Base-by-base conservation (phyloP, 2,329 filamentous ascomycete genomes). In the Orbilia javanica region DNA sequence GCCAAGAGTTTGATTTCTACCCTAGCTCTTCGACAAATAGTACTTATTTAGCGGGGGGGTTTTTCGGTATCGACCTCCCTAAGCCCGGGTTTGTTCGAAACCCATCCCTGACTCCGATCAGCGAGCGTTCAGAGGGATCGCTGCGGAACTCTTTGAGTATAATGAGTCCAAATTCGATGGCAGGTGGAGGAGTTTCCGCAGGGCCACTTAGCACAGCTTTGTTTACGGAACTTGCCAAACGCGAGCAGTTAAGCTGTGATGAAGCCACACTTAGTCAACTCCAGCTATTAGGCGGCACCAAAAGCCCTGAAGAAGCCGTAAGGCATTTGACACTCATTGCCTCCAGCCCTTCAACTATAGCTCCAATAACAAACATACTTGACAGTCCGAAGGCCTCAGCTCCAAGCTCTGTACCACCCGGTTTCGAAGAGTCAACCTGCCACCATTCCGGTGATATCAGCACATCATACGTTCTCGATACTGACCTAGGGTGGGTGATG, bases 1-100 rank as follows among this genome's bases (percentile, higher is more conserved):
- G 96, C 0, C 91, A 94, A 81, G 96, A 99, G 83, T 99, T 99
- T 82, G 94, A 94, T 0, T 99, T 99, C 84, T 99, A 97, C 83
- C 93, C 94, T 0, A 86, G 87, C 0, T 88, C 89, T 0, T 80
- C 85, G 18, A 72, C 50, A 4, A 53, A 72, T 44, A 67, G 74
- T 63, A 78, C 74, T 18, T 78, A 78, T 60, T 42, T 68, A 34
- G 74, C 74, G 8, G 74, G 74, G 4, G 74, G 74, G 11, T 78
- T 78, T 29, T 78, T 78, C 34, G 74, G 74, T 13, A 72, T 72
- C 27, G 74, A 78, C 27, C 74, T 72, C 22, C 74, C 74, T 11
- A 78, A 78, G 34, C 74, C 74, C 11, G 74, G 74, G 7, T 78
- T 78, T 18, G 57, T 72, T 29, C 39, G 74, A 13, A 78, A 78